A percentile compares a stretch with the other conserved stretches of the same genome.
These are phyloP conservation scores for Neonectria faginata DNA, from an alignment of 2,329 filamentous ascomycete species.

Conservation along the genomic window DNA sequence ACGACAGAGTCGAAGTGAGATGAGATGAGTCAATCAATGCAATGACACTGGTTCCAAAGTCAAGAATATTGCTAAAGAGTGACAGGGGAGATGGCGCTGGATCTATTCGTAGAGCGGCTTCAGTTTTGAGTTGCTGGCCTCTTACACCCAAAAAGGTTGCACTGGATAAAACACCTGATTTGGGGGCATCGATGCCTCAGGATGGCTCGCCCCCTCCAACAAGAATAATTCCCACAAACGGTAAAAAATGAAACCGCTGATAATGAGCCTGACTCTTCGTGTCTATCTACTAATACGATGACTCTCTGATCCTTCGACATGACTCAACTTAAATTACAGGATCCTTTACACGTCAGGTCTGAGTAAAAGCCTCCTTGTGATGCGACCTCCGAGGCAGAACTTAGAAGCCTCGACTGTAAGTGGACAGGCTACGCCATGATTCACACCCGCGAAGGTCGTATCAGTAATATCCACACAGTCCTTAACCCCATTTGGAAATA, in stretches of 20 bases:
- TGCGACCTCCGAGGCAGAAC: slow-evolving; percentile 2
- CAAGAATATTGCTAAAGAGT: not conserved
- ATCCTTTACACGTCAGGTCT: slow-evolving; percentile 1
- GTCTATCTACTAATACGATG: slow-evolving; percentile 23
- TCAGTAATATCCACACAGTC: slow-evolving; percentile 18
- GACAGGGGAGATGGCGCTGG: slow-evolving; percentile 6
- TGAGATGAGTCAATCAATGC: slow-evolving; percentile 4
- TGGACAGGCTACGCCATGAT: slow-evolving; percentile 18
- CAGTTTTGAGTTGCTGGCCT: slow-evolving; percentile 24
- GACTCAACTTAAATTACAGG: slow-evolving; percentile 28
- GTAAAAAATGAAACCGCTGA: slow-evolving; percentile 1
- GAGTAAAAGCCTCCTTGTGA: not conserved
- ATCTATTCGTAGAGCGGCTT: slow-evolving; percentile 28
- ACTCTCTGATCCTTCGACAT: slow-evolving; percentile 32
- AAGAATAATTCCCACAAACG: slow-evolving; percentile 8
- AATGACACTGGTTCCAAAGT: not conserved
- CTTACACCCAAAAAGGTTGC: slow-evolving; percentile 28
- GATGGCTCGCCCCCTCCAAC: slow-evolving; percentile 10
- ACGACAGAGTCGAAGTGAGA: not conserved
- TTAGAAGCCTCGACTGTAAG: slow-evolving; percentile 10
- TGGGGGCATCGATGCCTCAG: slow-evolving; percentile 43
- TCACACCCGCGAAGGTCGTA: slow-evolving; percentile 27
- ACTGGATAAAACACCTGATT: slow-evolving; percentile 21
- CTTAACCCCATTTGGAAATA: slow-evolving; percentile 29
- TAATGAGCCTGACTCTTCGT: not conserved